Evolutionary conservation across 495 filamentous ascomycete species (phyloP), one percentile per base, ranked within the genome.

Genomic region (Penicillium flavigenum): DNA sequence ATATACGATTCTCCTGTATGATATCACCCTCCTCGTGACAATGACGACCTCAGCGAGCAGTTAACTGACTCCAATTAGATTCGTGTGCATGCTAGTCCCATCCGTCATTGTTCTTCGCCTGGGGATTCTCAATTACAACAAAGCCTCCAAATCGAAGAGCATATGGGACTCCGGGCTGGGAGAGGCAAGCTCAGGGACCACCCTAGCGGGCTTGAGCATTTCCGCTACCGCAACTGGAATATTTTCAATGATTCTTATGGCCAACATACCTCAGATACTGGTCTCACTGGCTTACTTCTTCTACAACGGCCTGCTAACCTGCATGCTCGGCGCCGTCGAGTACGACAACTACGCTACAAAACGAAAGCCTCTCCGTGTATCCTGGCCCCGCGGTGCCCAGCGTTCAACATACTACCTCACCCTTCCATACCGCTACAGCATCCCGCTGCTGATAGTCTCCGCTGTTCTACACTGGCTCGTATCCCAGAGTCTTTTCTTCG

Each of bases 281-380:
- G 54, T 82, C 10, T 76, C 76, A 2, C 58, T 79, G 4, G 47
- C 73, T 10, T 82, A 82, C 56, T 59, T 72, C 16, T 46, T 65
- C 8, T 74, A 69, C 64, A 76, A 79, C 61, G 51, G 65, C 36
- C 44, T 78, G 5, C 52, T 76, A n/a, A 75, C 72, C 38, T 52
- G 59, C 46, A 79, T 82, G 77, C 61, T 77, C 22, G 58, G 71
- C 19, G 65, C 67, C 7, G 22, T 63, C 4, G 67, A 81, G 58
- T 78, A 68, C 62, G 61, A 51, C 39, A 48, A 52, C 2, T 76
- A 67, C 39, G 71, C 68, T 2, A 46, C 48, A 11, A 20, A 39
- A 5, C 61, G 67, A 5, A 76, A 72, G 42, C 47, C 63, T 1
- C 68, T 85, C 1, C 72, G 83, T 8, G 79, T 85, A 5, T 79